A percentile compares a stretch with the other conserved stretches of the same genome.
Conservation (phyloP, 345 rosid genomes). For the Luvunga scandens region DNA sequence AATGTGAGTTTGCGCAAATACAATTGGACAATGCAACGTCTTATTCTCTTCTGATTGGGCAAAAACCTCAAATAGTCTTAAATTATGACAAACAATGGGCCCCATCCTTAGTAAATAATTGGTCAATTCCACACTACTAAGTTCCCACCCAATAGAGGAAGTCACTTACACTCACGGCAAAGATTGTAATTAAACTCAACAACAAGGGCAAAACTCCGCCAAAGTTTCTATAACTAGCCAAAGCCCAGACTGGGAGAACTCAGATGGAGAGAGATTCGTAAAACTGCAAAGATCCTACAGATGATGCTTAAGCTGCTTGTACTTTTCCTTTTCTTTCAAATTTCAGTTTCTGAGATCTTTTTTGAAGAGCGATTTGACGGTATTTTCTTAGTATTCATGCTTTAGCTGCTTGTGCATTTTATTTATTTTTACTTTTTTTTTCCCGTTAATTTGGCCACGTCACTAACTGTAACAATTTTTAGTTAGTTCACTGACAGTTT, state of each 20-base stretch:
- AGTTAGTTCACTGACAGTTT: background rate
- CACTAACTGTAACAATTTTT: background rate
- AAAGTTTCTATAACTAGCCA: background rate
- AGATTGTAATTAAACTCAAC: background rate
- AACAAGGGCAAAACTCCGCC: background rate
- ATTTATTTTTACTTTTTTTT: background rate
- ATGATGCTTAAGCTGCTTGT: conserved; percentile 6
- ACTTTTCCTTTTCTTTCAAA: background rate
- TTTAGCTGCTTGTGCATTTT: conserved; percentile 1
- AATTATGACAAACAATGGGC: background rate
- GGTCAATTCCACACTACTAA: background rate
- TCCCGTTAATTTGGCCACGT: background rate
- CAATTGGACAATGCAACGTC: conserved; percentile 15
- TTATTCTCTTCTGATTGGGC: conserved; percentile 1
- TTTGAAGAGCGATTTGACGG: conserved; percentile 11
- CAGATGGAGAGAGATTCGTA: too few species aligned
- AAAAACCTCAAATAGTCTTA: background rate
- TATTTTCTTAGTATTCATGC: background rate
- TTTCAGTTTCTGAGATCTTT: background rate
- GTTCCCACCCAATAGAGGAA: too few species aligned
- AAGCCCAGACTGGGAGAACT: too few species aligned
- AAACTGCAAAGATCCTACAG: background rate
- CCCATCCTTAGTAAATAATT: background rate
- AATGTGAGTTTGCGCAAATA: background rate
- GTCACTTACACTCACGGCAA: background rate